phyloP scores from a whole-genome alignment of 1,284 basidiomycete species.

The Athelia sp. region DNA sequence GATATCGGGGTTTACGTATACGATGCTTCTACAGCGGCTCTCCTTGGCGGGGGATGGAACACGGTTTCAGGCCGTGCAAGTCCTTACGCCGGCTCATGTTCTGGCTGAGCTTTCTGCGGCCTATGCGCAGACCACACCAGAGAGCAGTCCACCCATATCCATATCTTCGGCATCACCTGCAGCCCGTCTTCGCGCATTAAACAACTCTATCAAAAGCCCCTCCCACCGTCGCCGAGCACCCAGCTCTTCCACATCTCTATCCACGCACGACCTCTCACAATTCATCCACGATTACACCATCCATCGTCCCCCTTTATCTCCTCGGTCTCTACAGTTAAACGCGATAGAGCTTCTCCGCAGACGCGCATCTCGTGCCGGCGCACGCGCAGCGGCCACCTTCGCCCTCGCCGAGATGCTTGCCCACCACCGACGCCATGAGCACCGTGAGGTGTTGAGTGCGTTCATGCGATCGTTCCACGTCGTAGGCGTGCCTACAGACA shows the following conservation, averaged over 20 bases:
- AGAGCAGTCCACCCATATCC: not conserved
- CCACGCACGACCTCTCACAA: not conserved
- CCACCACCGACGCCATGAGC: slow-evolving; percentile 18
- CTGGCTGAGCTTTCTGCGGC: not conserved
- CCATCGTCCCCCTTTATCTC: too few relatives aligned
- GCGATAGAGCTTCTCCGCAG: not conserved
- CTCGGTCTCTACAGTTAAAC: not conserved
- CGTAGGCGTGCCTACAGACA: not conserved
- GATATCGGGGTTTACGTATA: slow-evolving; percentile 10
- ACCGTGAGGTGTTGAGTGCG: slow-evolving; percentile 12
- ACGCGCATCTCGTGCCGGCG: not conserved
- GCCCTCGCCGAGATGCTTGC: slow-evolving; percentile 32
- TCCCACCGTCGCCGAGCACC: not conserved
- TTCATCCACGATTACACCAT: not conserved
- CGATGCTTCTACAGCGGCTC: slow-evolving; percentile 9
- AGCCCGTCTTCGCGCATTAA: not conserved
- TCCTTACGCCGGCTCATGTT: not conserved
- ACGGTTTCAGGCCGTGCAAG: not conserved
- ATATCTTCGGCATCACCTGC: not conserved
- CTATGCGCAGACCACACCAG: too few relatives aligned
- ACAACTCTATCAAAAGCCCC: not conserved
- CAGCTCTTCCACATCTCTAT: not conserved
- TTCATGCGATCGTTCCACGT: not conserved
- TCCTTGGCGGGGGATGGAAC: not conserved
- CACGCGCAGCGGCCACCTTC: slow-evolving; percentile 17